Evolutionary conservation across 2,329 filamentous ascomycete genomes (phyloP), one percentile per base, ranked within the genome.

Genomic region (Eurotiales sp.): DNA sequence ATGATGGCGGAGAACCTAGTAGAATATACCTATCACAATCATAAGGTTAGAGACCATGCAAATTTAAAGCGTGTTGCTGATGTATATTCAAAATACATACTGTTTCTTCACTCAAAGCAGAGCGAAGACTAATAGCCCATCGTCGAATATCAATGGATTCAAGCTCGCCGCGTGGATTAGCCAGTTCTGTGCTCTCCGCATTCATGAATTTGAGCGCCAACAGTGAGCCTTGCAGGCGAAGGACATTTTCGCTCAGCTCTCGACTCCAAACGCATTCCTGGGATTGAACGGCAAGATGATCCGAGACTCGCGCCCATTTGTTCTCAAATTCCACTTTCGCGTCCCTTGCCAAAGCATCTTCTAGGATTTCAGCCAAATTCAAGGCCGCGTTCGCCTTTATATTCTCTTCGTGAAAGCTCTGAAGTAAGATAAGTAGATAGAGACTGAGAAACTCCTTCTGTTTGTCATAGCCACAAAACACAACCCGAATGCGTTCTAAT

Each of bases 41-140:
- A 1, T 22, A 32, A 14, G 8, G n/a, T 47, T 19, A 47, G 45
- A 6, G 25, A 4, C 8, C 6, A 30, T 17, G 15, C 12, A 12
- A 17, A 36, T 21, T 15, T 4, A 17, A 14, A n/a, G n/a, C n/a
- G n/a, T n/a, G n/a, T n/a, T n/a, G n/a, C n/a, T n/a, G n/a, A 12
- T 27, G 17, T n/a, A 19, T 1, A 39, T 2, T 39, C 4, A 14
- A 15, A 17, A 27, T 19, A 60, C 68, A 58, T 58, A 73, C 70
- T 0, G 69, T 73, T 57, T 73, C 70, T 52, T 73, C 71, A n/a
- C 59, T 58, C 40, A 72, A 59, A 0, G 71, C 70, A 41, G 63
- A 72, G 12, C 64, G 64, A 22, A 73, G 56, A 46, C 64, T 66
- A 11, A 66, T 59, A 15, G 60, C 57, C 64, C 69, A 72, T 36